Evolutionary conservation across 805 yeast genomes (phyloP), one percentile per base, ranked within the genome.

Genomic region (Komagataella kurtzmanii): DNA sequence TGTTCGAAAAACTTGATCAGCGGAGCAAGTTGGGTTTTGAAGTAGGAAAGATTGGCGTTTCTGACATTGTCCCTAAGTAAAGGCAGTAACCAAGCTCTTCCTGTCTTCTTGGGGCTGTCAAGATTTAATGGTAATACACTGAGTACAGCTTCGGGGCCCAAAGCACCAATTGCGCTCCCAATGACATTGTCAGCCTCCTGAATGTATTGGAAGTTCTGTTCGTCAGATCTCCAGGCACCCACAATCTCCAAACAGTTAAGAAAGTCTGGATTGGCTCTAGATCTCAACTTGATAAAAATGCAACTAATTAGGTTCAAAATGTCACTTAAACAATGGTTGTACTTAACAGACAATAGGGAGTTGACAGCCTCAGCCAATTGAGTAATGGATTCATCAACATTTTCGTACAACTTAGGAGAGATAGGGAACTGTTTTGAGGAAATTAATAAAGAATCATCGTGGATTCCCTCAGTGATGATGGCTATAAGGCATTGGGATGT

Each of bases 41-140:
- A 93, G 62, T 74, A 87, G 0, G 75, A 70, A 52, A 93, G 70
- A 48, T 75, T 73, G 1, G 97, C 84, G 59, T 80, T 76, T 59
- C 82, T 77, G 24, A 88, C 85, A 60, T 87, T 81, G 60, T 90
- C 97, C 69, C 97, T 83, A 55, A 93, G 75, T 40, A 93, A 64
- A 8, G 99, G 99, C 56, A 93, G 75, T 59, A 93, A 62, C 97
- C 98, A 93, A 48, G 97, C 97, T 63, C 98, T 79, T 48, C 97
- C 97, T n/a, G 82, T 76, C 46, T 75, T 73, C 36, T 69, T 66
- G 4, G 83, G 79, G 48, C 76, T 75, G 30, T 74, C 72, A 59
- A 93, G 73, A 61, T 91, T 88, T 61, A 93, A 72, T 6, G 99
- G 98, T 40, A 93, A 72, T 3, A 77, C 70, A 48, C 77, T 66